Evolutionary conservation across 805 yeast genomes (phyloP).

Genomic region (Myxozyma neotropica): DNA sequence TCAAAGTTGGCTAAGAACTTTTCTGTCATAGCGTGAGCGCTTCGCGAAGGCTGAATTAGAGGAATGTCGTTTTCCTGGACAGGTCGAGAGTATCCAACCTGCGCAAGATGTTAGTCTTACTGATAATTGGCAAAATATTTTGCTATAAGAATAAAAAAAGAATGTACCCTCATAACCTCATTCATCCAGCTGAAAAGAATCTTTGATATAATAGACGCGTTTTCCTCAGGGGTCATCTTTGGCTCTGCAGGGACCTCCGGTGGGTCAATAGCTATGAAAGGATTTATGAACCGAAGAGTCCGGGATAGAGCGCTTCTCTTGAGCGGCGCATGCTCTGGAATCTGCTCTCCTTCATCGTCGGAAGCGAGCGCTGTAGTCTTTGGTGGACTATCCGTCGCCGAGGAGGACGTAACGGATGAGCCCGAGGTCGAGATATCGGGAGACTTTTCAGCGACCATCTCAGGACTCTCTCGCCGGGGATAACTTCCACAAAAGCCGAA

Average conservation of each 20-base stretch:
- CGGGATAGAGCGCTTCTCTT: neutral
- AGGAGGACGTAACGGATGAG: neutral
- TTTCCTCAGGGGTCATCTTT: constrained; percentile 25
- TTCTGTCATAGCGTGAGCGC: constrained; percentile 44
- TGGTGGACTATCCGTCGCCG: neutral
- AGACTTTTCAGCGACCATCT: neutral
- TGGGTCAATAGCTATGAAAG: constrained; percentile 3
- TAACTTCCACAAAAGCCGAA: too few species aligned
- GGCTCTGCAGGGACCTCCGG: constrained; percentile 37
- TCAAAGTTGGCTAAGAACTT: constrained; percentile 43
- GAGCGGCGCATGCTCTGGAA: neutral
- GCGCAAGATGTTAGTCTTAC: neutral
- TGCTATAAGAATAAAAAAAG: neutral
- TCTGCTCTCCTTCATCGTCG: neutral
- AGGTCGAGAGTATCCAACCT: constrained; percentile 62
- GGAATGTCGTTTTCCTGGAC: constrained; percentile 61
- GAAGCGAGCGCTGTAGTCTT: neutral
- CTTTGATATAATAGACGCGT: constrained; percentile 39
- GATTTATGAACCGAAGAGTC: neutral
- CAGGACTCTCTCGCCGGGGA: neutral
- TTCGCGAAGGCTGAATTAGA: constrained; percentile 45
- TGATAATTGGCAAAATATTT: neutral
- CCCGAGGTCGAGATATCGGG: neutral
- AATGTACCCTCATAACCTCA: neutral
- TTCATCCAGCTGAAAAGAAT: constrained; percentile 7